A percentile compares a stretch with the other conserved stretches of the same genome.
phyloP scores from a whole-genome alignment of 1,139 yeast genomes.

The Pichia sp. region DNA sequence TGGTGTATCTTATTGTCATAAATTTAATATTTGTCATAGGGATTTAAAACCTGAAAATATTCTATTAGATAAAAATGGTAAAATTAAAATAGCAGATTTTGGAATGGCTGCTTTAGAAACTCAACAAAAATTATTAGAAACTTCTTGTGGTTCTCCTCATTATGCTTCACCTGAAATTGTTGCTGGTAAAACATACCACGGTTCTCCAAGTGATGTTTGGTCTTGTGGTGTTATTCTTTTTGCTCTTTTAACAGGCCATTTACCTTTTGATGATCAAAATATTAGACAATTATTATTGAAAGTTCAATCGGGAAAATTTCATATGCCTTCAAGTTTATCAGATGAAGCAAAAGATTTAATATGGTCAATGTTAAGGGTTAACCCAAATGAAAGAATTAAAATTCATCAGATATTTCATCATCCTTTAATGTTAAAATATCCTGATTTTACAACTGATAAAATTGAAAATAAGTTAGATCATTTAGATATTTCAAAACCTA shows the following conservation, averaged over 20 bases:
- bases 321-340: constrained; percentile 63
- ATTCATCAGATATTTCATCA: constrained; percentile 74
- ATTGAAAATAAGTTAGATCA: constrained; percentile 33
- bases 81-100: constrained; percentile 75
- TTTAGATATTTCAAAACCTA: constrained; percentile 24
- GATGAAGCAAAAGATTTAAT: constrained; percentile 69
- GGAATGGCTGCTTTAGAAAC: constrained; percentile 86
- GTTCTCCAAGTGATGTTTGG: constrained; percentile 83
- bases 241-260: constrained; percentile 71
- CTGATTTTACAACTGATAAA: too few relatives aligned
- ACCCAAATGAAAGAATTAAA: constrained; percentile 69
- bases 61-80: constrained; percentile 56
- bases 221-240: constrained; percentile 78
- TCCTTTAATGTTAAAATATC: constrained; percentile 64
- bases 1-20: constrained; percentile 81
- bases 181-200: constrained; percentile 70
- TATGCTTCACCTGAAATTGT: constrained; percentile 87
- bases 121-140: constrained; percentile 63
- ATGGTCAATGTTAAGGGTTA: constrained; percentile 65
- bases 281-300: constrained; percentile 62
- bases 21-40: constrained; percentile 74
- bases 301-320: constrained; percentile 70
- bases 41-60: constrained; percentile 78
- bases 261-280: constrained; percentile 79
- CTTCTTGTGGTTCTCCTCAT: constrained; percentile 83